A percentile compares a stretch with the other conserved stretches of the same genome.
These are phyloP conservation scores for Yamadazyma conglobata DNA, from an alignment of 1,139 yeast genomes.

Conservation along the genomic window DNA sequence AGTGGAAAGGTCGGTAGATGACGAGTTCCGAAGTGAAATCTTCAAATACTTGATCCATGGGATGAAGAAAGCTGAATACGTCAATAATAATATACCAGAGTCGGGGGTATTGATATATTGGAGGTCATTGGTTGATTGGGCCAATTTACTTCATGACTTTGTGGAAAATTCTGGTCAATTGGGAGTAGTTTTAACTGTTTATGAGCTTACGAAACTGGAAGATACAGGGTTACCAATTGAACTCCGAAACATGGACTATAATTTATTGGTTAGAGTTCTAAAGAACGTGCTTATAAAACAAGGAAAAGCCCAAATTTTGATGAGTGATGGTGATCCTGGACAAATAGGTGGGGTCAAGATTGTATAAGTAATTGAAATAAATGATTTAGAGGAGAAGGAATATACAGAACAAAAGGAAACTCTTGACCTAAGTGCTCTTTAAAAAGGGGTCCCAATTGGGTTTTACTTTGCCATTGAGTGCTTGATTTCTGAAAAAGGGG, in stretches of 20 bases:
- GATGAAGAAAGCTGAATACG: constrained; percentile 51
- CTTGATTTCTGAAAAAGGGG: no score
- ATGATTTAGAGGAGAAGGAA: no score
- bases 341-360: constrained; percentile 70
- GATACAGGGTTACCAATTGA: constrained; percentile 57
- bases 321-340: constrained; percentile 47
- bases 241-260: constrained; percentile 61
- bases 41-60: constrained; percentile 55
- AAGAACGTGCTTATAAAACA: constrained; percentile 56
- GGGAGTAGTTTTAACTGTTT: constrained; percentile 75
- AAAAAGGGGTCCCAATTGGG: no score
- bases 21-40: constrained; percentile 54
- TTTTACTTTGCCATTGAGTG: no score
- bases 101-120: constrained; percentile 59
- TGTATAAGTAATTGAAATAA: constrained; percentile 20
- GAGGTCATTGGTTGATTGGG: constrained; percentile 77
- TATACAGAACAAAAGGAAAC: no score
- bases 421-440: no score
- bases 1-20: constrained; percentile 53
- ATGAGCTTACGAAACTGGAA: constrained; percentile 67
- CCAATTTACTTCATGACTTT: constrained; percentile 44
- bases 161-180: constrained; percentile 73
- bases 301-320: constrained; percentile 64
- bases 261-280: constrained; percentile 52
- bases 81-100: constrained; percentile 39